Conservation (phyloP, 192 early-diverging fungal species). For the Linderina pennispora region DNA sequence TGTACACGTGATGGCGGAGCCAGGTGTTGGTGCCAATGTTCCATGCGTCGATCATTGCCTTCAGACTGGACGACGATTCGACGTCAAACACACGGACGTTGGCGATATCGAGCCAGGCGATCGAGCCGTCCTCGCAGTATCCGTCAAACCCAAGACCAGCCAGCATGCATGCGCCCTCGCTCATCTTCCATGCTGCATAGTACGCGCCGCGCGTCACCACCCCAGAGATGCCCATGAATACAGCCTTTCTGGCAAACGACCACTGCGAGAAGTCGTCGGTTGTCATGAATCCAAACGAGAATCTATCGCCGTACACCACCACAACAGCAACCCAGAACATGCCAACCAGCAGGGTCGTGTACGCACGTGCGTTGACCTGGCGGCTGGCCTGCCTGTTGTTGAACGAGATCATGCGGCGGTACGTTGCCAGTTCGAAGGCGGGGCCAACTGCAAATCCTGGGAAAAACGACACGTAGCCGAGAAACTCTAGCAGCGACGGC, state of each 20-base stretch:
- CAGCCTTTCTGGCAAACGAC: constrained; percentile 3
- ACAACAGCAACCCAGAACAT: constrained; percentile 37
- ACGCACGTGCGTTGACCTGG: constrained; percentile 16
- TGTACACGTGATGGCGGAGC: constrained; percentile 83
- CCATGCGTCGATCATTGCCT: constrained; percentile 76
- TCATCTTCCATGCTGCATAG: constrained; percentile 88
- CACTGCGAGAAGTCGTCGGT: constrained; percentile 11
- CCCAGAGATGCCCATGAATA: constrained; percentile 21
- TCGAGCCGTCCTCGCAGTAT: constrained; percentile 47
- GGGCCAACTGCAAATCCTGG: constrained; percentile 80
- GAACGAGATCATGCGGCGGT: constrained; percentile 47
- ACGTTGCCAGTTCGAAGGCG: constrained; percentile 61
- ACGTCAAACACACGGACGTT: constrained; percentile 71
- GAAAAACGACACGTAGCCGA: constrained; percentile 91
- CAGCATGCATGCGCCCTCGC: constrained; percentile 79
- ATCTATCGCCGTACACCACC: constrained; percentile 11
- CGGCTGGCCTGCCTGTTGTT: constrained; percentile 15
- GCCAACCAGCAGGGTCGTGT: constrained; percentile 19
- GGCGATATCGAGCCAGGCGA: constrained; percentile 64
- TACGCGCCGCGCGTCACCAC: constrained; percentile 48
- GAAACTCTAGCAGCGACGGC: constrained; percentile 69
- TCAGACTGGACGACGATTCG: constrained; percentile 74
- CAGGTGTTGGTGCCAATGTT: constrained; percentile 86
- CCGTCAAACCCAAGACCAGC: constrained; percentile 83
- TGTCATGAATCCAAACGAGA: constrained; percentile 11